Evolutionary conservation across 768 basidiomycete genomes (phyloP).

Genomic region (Suillus luteus): DNA sequence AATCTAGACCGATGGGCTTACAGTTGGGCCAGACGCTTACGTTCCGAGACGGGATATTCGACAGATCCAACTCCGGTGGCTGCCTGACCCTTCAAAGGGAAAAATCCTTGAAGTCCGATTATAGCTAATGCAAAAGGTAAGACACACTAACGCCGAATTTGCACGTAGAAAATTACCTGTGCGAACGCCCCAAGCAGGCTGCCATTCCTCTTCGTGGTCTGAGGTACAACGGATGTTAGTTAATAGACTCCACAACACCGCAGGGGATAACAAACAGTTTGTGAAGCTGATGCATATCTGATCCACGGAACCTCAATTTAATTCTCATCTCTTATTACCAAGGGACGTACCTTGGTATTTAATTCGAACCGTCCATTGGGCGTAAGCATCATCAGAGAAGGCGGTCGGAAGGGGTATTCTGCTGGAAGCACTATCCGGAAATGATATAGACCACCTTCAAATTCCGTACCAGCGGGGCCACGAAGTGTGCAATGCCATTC

Average conservation of each 20-base stretch:
- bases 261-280: constrained; percentile 57
- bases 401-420: constrained; percentile 96
- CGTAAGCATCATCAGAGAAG: constrained; percentile 93
- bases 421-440: constrained; percentile 88
- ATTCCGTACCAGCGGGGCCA: constrained; percentile 86
- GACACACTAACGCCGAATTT: constrained; percentile 15
- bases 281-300: constrained; percentile 95
- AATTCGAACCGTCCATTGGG: constrained; percentile 97
- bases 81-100: constrained; percentile 84
- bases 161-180: constrained; percentile 58
- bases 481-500: constrained; percentile 99
- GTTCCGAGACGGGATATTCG: constrained; percentile 72
- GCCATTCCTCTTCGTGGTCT: constrained; percentile 98
- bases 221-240: constrained; percentile 31
- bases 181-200: constrained; percentile 97
- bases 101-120: constrained; percentile 86
- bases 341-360: constrained; percentile 78
- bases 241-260: constrained; percentile 21
- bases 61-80: constrained; percentile 88
- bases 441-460: constrained; percentile 95
- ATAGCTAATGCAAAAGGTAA: constrained; percentile 56
- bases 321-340: background rate
- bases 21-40: constrained; percentile 77
- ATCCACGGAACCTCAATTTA: constrained; percentile 5
- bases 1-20: constrained; percentile 41